Percentiles rank a stretch among this genome's conserved stretches.
Conservation (phyloP, 306 rosid species). For the Cucumis melo region DNA sequence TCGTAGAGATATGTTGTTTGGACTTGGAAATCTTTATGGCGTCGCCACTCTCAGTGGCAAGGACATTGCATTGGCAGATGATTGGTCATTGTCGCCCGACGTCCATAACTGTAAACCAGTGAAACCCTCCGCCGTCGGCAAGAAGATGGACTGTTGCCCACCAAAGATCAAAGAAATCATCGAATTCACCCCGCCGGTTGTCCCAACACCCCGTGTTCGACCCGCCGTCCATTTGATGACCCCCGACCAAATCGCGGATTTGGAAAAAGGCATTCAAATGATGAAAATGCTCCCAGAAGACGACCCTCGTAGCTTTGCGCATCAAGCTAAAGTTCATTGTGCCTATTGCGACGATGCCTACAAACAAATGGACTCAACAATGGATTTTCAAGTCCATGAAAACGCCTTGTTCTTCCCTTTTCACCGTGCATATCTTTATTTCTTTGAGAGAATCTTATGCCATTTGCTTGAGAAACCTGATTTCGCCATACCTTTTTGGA, state of each 20-base stretch:
- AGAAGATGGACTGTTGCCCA: neutral
- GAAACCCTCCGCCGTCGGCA: neutral
- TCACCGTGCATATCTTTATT: constrained; percentile 66
- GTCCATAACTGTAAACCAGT: neutral
- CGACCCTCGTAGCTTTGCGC: constrained; percentile 59
- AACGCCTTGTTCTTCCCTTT: constrained; percentile 76
- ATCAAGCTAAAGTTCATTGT: constrained; percentile 64
- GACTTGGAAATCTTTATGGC: neutral
- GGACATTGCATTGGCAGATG: neutral
- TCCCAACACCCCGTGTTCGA: neutral
- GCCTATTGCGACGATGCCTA: constrained; percentile 78
- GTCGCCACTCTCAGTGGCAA: neutral
- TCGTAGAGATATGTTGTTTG: neutral
- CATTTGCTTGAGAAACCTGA: constrained; percentile 43
- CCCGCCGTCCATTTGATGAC: constrained; percentile 43
- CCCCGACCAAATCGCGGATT: constrained; percentile 30
- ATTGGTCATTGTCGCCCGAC: neutral
- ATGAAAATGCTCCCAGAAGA: constrained; percentile 42
- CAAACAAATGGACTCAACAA: constrained; percentile 37
- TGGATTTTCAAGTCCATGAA: constrained; percentile 47
- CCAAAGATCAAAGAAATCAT: neutral
- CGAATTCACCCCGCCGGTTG: neutral
- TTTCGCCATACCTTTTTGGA: constrained; percentile 65
- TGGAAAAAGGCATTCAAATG: constrained; percentile 27
- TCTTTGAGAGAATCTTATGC: constrained; percentile 56